These are phyloP conservation scores for Penicillium sp. DNA, from an alignment of 2,329 filamentous ascomycete species.

Conservation along the genomic window DNA sequence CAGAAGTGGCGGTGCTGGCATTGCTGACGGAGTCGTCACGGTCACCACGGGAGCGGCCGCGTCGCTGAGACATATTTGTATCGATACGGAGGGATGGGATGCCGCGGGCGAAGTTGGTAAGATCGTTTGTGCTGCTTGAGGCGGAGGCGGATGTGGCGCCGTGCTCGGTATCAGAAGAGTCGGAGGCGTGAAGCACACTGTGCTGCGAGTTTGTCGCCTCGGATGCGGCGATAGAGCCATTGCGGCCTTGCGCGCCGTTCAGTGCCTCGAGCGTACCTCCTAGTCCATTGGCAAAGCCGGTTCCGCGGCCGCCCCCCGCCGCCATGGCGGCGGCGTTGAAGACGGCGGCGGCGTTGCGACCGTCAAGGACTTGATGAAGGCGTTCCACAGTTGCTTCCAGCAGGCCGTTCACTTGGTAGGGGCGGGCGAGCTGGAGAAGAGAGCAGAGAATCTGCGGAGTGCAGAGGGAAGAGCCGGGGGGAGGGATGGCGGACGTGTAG, in stretches of 20 bases:
- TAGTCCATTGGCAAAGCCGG: conserved; percentile 67
- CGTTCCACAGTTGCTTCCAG: conserved; percentile 91
- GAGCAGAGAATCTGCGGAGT: conserved; percentile 96
- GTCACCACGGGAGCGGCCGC: conserved; percentile 29
- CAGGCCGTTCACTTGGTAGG: conserved; percentile 90
- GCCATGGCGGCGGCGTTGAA: conserved; percentile 99
- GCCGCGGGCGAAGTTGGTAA: conserved; percentile 33
- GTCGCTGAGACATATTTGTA: conserved; percentile 37
- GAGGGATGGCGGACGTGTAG: conserved; percentile 87
- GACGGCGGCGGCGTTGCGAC: conserved; percentile 90
- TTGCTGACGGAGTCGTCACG: conserved; percentile 47
- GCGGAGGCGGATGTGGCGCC: conserved; percentile 33
- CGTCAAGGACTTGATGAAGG: conserved; percentile 85
- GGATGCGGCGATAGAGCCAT: conserved; percentile 25
- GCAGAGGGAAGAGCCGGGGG: conserved; percentile 75
- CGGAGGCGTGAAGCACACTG: conserved; percentile 37
- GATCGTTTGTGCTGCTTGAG: conserved; percentile 32
- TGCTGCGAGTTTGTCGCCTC: conserved; percentile 30
- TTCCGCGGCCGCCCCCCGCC: conserved; percentile 85
- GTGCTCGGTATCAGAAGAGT: conserved; percentile 46
- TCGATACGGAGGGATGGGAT: conserved; percentile 45
- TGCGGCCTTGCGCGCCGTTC: conserved; percentile 40
- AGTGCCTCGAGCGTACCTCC: conserved; percentile 48
- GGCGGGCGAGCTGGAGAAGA: conserved; percentile 86
- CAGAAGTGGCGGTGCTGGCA: conserved; percentile 43